Evolutionary conservation across 176 grass and related monocot genomes (phyloP).

Genomic region (Metroxylon sagu): DNA sequence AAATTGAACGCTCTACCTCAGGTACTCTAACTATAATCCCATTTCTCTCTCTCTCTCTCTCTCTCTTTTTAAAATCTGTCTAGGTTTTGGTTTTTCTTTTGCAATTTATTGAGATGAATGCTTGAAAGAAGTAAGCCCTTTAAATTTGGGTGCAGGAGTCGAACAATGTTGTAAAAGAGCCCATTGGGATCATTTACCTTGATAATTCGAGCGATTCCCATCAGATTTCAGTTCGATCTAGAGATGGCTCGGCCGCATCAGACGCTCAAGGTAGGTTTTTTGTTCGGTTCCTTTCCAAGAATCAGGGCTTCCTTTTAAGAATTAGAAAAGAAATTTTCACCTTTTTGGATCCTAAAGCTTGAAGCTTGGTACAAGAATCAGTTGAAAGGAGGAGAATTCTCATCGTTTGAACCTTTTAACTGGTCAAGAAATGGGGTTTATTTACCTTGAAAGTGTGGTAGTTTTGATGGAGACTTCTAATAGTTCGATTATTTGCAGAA

Average conservation of each 20-base stretch:
- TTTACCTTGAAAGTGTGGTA: not conserved
- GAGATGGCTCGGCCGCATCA: not conserved
- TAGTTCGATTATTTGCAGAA: conserved; percentile 19
- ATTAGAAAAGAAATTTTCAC: not conserved
- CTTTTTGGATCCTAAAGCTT: too few species aligned
- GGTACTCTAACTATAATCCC: not conserved
- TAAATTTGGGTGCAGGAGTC: conserved; percentile 13
- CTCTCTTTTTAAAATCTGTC: not conserved
- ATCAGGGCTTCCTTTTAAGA: not conserved
- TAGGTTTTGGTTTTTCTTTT: not conserved
- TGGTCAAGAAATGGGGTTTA: too few species aligned
- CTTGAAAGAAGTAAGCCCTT: not conserved
- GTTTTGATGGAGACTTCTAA: not conserved
- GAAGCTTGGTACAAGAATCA: too few species aligned
- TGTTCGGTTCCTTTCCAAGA: not conserved
- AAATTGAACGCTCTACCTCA: not conserved
- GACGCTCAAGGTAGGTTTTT: not conserved
- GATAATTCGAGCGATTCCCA: conserved; percentile 1
- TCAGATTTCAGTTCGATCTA: conserved; percentile 3
- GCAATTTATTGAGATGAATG: not conserved
- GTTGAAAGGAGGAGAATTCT: too few species aligned
- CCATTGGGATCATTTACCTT: conserved; percentile 8
- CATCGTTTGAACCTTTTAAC: too few species aligned
- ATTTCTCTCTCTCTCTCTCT: too few species aligned
- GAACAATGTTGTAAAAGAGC: conserved; percentile 15